Evolutionary conservation across 2,329 filamentous ascomycete species (phyloP), one percentile per base, ranked within the genome.

Genomic region (Colletotrichum sp.): DNA sequence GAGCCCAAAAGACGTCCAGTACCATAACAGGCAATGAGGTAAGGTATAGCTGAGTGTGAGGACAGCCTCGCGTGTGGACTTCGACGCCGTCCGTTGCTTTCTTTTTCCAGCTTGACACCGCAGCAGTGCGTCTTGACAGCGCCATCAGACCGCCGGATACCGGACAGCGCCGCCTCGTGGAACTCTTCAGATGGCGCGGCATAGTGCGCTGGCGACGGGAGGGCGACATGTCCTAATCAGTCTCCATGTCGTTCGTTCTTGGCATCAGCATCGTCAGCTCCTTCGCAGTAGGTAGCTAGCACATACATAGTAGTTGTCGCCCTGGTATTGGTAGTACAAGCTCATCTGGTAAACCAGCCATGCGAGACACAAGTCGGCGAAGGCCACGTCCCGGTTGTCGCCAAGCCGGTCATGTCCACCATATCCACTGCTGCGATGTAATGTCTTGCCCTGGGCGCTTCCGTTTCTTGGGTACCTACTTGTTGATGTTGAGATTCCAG

Each of bases 381-480:
- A 70, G 30, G 44, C 44, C 59, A 60, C 67, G 26, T 49, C 59
- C 34, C 49, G 63, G 8, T 26, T 18, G 8, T 63, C 68, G 32
- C 72, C 72, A 71, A 71, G 67, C 15, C 67, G 60, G 26, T 26
- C 36, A 49, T 18, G 44, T 64, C 21, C 13, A 26, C 71, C 30
- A 26, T n/a, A 18, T 63, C 66, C 57, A 74, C 59, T 32, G 59
- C 34, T 59, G 39, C 44, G 24, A 26, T 64, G 30, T 10, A 18
- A 65, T 74, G 72, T 71, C 72, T 71, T 65, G 60, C 72, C 34
- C 34, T 65, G 34, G 34, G 49, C 59, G 67, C 67, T 65, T 57
- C 39, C 59, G 57, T 28, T 63, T 49, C 71, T 65, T 63, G 18
- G 32, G 21, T 59, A 34, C 30, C 18, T 44, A 34, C 30, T 44